Evolutionary conservation across 2,329 filamentous ascomycete species (phyloP), one percentile per base, ranked within the genome.

Genomic region (Orbilia ellipsospora): DNA sequence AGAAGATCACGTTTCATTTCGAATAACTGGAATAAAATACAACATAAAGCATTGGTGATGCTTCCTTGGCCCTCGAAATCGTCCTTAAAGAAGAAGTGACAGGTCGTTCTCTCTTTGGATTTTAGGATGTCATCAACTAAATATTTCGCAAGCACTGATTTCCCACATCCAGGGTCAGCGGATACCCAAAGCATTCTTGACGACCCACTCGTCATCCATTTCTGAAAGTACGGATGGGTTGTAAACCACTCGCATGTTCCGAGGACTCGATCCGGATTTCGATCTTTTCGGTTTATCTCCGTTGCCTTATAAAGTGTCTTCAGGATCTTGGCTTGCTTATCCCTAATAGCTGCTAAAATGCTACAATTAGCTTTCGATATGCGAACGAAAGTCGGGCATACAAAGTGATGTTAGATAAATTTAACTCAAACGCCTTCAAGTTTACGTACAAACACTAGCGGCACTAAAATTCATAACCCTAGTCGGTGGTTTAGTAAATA

Each of bases 41-140:
- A 81, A 31, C 81, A 80, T 0, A 85, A 45, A 10, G 83, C 83
- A 44, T 28, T 76, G 12, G 72, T 74, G 3, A 77, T 31, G 8
- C 56, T 80, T 15, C 72, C 82, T 50, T 84, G 82, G 18, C 83
- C 80, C 3, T 81, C 78, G 26, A 80, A 81, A 56, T 80, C 80
- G n/a, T 84, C 83, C 42, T 84, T 84, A 80, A 85, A 85, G 77
- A 85, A 85, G 78, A 84, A 85, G 61, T 84, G 85, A 57, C 82
- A 83, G 2, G 78, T 79, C 0, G 78, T 81, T 16, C 77, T n/a
- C n/a, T n/a, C n/a, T n/a, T n/a, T 78, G 0, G 61, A 62, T 1
- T 51, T 77, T 0, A 84, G 68, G 0, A 80, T 61, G 0, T 77
- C 15, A 26, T 85, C 83, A 0, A 82, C 78, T 0, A 85, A 72